phyloP scores from a whole-genome alignment of 2,329 filamentous ascomycete genomes.

The Fusarium sp. region DNA sequence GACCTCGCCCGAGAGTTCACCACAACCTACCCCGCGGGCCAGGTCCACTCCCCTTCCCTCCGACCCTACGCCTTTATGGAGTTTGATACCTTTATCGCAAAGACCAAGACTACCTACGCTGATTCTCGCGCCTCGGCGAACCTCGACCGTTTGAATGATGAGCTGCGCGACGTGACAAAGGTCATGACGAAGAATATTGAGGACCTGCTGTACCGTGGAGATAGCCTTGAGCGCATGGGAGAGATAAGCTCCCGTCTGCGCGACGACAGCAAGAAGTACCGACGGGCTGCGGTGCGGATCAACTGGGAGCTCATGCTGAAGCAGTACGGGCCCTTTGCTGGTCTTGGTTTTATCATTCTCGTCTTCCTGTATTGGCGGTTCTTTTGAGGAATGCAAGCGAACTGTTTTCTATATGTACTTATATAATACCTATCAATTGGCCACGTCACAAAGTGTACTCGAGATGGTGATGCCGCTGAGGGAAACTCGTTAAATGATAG shows the following conservation, averaged over 20 bases:
- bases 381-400: conserved; percentile 63
- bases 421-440: conserved; percentile 22
- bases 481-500: not conserved
- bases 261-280: conserved; percentile 95
- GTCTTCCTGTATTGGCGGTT: conserved; percentile 93
- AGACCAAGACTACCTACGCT: conserved; percentile 92
- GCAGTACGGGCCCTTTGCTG: conserved; percentile 93
- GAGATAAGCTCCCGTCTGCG: conserved; percentile 86
- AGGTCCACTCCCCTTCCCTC: conserved; percentile 76
- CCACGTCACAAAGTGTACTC: conserved; percentile 1
- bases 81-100: conserved; percentile 95
- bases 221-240: conserved; percentile 95
- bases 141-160: conserved; percentile 93
- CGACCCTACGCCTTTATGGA: conserved; percentile 97
- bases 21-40: conserved; percentile 76
- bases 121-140: conserved; percentile 91
- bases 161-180: conserved; percentile 96
- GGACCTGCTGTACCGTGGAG: conserved; percentile 92
- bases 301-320: conserved; percentile 98
- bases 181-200: conserved; percentile 99
- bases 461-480: not conserved
- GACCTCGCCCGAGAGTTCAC: conserved; percentile 92
- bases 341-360: conserved; percentile 79
- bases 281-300: conserved; percentile 88
- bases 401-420: conserved; percentile 20